Base-by-base conservation (phyloP, 371 early-diverging fungal species). In the Mortierella sp. region DNA sequence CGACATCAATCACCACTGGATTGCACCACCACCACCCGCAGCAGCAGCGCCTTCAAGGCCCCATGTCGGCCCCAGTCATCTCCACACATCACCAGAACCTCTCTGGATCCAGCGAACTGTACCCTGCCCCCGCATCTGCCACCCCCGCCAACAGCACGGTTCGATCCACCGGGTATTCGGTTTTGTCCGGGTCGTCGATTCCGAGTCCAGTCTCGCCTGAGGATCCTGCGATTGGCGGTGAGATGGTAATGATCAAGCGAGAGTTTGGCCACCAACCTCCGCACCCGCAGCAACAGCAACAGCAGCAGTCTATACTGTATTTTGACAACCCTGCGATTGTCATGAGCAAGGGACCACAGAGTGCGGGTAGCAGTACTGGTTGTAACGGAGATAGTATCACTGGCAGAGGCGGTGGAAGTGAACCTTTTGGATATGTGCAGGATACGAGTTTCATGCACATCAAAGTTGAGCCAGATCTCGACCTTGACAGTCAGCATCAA, bases 381-480 rank as follows among this genome's bases (percentile, higher is more conserved):
- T 3, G 41, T 10, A 18, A 32, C 32, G 35, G 63, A 18, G 35
- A 18, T 18, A 27, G 35, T 8, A 35, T 3, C 38, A 63, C 2
- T 18, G 18, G 2, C 8, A 21, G 21, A 2, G 10, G 11, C 21
- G 41, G 41, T 35, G 8, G 43, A 5, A 18, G 35, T 24, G 68
- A 24, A 2, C 38, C 68, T 4, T 68, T 68, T 24, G 41, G 24
- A 35, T 41, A 68, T 41, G 68, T 68, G 41, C 68, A 68, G 4
- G 43, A 68, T 41, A 68, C 68, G 41, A 41, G 29, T 49, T 41
- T 72, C 4, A 48, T 75, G 43, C 75, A 75, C 24, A 63, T 75
- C 72, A 80, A 80, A 72, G 65, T 48, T 14, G 80, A 75, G 56
- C 43, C 72, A 4, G 76, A 65, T 24, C 48, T 79, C 14, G 44